Conservation (phyloP, 2,329 filamentous ascomycete species). For the Pseudogymnoascus sp. region DNA sequence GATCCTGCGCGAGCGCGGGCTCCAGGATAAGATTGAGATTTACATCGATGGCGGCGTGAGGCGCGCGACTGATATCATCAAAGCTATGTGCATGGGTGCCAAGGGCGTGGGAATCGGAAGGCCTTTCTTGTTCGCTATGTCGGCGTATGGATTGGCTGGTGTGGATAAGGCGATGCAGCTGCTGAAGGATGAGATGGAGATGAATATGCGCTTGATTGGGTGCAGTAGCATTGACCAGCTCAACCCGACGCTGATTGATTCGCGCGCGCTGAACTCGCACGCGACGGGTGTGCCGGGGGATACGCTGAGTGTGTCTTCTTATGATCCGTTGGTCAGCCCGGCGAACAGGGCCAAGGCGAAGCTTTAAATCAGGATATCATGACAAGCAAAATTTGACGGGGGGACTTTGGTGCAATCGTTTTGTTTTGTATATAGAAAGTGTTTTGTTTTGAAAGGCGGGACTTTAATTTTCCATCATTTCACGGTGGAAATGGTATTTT, state of each 20-base stretch:
- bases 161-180: constrained; percentile 90
- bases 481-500: constrained; percentile 4
- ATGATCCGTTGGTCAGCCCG: constrained; percentile 44
- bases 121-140: constrained; percentile 95
- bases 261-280: constrained; percentile 59
- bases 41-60: constrained; percentile 88
- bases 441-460: neutral
- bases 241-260: constrained; percentile 73
- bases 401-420: neutral
- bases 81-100: constrained; percentile 87
- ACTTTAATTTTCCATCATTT: neutral
- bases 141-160: constrained; percentile 76
- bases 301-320: constrained; percentile 37
- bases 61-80: constrained; percentile 88
- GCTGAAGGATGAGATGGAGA: constrained; percentile 93
- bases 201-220: constrained; percentile 96
- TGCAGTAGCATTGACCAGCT: constrained; percentile 67
- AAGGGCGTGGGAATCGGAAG: constrained; percentile 88
- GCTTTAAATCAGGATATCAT: neutral
- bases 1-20: constrained; percentile 64
- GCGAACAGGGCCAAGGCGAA: constrained; percentile 39
- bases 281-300: constrained; percentile 53
- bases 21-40: constrained; percentile 73
- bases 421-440: neutral
- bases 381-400: neutral